Base-by-base conservation (phyloP, 306 rosid species). In the Trifolium fragiferum region DNA sequence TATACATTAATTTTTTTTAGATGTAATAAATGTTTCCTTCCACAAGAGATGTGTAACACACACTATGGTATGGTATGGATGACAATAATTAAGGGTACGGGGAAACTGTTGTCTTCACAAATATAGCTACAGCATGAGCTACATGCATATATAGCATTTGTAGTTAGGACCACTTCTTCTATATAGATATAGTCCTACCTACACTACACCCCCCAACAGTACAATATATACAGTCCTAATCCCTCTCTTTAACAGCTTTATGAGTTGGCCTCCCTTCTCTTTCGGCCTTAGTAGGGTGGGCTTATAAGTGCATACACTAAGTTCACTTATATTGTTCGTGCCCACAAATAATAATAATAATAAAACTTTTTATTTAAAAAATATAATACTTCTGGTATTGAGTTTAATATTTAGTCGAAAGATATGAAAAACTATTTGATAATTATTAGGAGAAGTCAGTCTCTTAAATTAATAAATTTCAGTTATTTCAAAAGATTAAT, bases 91-190 rank as follows among this genome's bases (percentile, higher is more conserved):
- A 50, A 33, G 1, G 72, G 77, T 78, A 82, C 66, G 77, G 76
- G 15, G 77, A 4, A 74, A 82, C 67, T 78, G 80, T 82, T 78
- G 81, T 74, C 78, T 69, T 74, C 81, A 35, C 86, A 82, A 78
- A 78, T 82, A 68, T 82, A 69, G 86, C 80, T 78, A 78, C 72
- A 73, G 82, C 79, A 77, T 72, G 62, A 49, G 72, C 85, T 61
- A 81, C 23, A 14, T 68, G 21, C 59, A 8, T 37, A 43, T 44
- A 74, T 54, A 20, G 80, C 35, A 11, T 68, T 62, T 64, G 46
- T 68, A 73, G 79, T 68, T 68, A 79, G 82, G 79, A 72, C 85
- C 79, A 23, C 70, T n/a, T 54, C 68, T 72, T 77, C 67, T 15
- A 15, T 49, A n/a, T 49, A 49, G 40, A 37, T 49, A 32, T 61